Evolutionary conservation across 1,284 basidiomycete species (phyloP), one percentile per base, ranked within the genome.

Genomic region (Austroboletus novae-zelandiae): DNA sequence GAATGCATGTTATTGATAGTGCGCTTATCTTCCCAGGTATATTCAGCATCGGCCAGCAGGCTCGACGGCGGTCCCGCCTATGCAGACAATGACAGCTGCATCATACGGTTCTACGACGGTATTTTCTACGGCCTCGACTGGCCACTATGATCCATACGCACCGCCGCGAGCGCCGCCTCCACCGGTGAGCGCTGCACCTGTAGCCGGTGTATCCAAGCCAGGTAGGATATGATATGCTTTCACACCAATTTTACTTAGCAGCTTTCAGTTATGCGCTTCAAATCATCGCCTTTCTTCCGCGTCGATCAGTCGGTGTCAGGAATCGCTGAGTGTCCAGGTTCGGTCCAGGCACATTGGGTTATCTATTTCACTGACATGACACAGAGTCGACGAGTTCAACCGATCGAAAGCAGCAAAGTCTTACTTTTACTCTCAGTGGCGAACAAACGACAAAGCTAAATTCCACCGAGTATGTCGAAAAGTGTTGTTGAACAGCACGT

Each of bases 251-350:
- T 43, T 42, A 42, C 51, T 56, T 47, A 60, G 49, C 30, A 40
- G 43, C 20, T 45, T 57, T 8, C 59, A 88, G 87, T 64, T 29
- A 84, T 93, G 48, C 80, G 79, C 49, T 94, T 93, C 71, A 89
- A 84, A 59, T 75, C 81, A 15, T 91, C 88, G 1, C 91, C 91
- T 0, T 94, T 93, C 65, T 88, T 85, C 60, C 71, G 71, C 20
- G 66, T 89, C 9, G 84, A 89, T 46, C 82, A 87, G 56, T 62
- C 74, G 2, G 79, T 91, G 9, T 86, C 84, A 11, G 48, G 55
- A 20, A 71, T 91, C 18, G 73, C 77, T 10, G 86, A 90, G 66
- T 89, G 90, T 65, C 85, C 85, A 69, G 89, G 89, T 89, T 58
- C 20, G 71, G 58, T 45, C 45, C 11, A 43, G 15, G 40, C 37